Evolutionary conservation across 108 stramenopile genomes (phyloP), one percentile per base, ranked within the genome.

Genomic region (Phaeodactylum tricornutum): DNA sequence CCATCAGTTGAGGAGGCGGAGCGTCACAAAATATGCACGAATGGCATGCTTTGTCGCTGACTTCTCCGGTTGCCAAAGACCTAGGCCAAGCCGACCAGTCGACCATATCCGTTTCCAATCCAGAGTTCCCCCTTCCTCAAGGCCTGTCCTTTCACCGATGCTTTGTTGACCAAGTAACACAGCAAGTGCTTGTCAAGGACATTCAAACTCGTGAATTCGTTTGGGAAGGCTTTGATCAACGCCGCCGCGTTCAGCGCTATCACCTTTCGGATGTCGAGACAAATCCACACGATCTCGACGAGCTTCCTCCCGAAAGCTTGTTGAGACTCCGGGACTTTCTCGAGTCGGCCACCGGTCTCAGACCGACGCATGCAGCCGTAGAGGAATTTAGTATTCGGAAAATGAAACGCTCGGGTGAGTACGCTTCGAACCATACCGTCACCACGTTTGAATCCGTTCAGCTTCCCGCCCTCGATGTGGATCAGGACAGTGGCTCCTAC

Each of bases 161-260:
- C 32, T 55, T 46, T 30, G 8, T 55, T 11, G 15, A 14, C 5
- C 7, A 6, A 11, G 7, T 3, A 53, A 24, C 37, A 22, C 24
- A 22, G 15, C 3, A 3, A 1, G 6, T 14, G 3, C 8, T 53
- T 12, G 2, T 40, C 11, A 4, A 40, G 27, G 51, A 43, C 2
- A 52, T 47, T 6, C 36, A 61, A n/a, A 19, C 15, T 12, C 36
- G 45, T 19, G 12, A 55, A 14, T 66, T 46, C 17, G 26, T 22
- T 9, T 71, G 64, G 53, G 77, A 81, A 50, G 84, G 84, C 3
- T 86, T 76, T 65, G 80, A 77, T 50, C 58, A 71, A 57, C 60
- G 77, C 35, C 58, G 73, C 41, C 54, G 59, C 30, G 76, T 81
- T n/a, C 66, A 71, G 39, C 47, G 72, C 6, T 86, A 66, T 60